Percentiles rank a stretch among this genome's conserved stretches.
These are phyloP conservation scores for Aureobasidium melanogenum DNA, from an alignment of 2,329 filamentous ascomycete genomes.

Conservation along the genomic window DNA sequence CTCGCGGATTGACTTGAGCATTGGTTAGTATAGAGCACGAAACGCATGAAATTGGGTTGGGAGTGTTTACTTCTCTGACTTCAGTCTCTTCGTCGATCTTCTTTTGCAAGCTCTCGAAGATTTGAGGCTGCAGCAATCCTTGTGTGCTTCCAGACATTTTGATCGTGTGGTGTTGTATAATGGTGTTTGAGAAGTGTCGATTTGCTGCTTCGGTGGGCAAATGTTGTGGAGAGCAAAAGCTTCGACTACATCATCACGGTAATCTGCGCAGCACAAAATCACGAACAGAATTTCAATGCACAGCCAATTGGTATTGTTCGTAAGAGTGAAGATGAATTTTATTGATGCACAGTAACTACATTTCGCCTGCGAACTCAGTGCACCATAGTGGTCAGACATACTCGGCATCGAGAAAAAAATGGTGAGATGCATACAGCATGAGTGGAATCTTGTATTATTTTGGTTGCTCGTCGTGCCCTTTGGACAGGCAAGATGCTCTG, in stretches of 20 bases:
- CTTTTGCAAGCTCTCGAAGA: slow-evolving; percentile 79
- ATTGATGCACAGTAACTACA: neutral
- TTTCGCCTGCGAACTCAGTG: neutral
- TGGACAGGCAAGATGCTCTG: neutral
- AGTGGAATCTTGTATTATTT: neutral
- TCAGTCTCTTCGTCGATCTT: slow-evolving; percentile 82
- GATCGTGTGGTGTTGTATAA: neutral
- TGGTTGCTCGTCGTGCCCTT: neutral
- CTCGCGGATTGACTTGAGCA: slow-evolving; percentile 57
- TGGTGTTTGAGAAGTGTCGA: neutral
- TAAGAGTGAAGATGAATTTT: neutral
- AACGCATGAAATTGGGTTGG: slow-evolving; percentile 20
- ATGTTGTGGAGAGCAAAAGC: slow-evolving; percentile 9
- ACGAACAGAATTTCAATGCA: neutral
- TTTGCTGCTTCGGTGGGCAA: neutral
- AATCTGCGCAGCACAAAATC: neutral
- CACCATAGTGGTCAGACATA: neutral
- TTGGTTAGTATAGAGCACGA: neutral
- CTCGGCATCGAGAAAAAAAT: neutral
- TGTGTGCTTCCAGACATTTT: slow-evolving; percentile 1
- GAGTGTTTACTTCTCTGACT: slow-evolving; percentile 57
- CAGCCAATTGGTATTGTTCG: neutral
- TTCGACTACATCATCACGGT: slow-evolving; percentile 9
- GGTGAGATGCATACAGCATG: neutral
- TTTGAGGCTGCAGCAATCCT: slow-evolving; percentile 63